Conservation (phyloP, 2,329 filamentous ascomycete species). For the Claviceps fusiformis region DNA sequence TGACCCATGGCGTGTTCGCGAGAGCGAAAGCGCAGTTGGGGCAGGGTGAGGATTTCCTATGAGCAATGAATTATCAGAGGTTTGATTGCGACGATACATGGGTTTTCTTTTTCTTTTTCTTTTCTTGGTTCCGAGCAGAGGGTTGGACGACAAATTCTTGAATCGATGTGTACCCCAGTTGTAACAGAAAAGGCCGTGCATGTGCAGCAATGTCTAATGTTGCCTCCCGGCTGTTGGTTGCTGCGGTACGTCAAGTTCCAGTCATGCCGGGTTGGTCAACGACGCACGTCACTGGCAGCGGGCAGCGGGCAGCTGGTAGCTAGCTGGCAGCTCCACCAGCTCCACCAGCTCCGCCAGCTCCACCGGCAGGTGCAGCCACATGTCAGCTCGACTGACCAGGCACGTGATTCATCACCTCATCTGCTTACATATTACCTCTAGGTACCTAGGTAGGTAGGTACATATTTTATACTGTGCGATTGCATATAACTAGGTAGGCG, state of each 20-base stretch:
- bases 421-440: too few species aligned
- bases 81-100: background rate
- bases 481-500: too few species aligned
- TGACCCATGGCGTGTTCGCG: constrained; percentile 30
- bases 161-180: background rate
- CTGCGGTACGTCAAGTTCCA: background rate
- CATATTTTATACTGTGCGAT: too few species aligned
- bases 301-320: too few species aligned
- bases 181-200: background rate
- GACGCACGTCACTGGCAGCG: background rate
- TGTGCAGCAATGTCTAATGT: too few species aligned
- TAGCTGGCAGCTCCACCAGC: background rate
- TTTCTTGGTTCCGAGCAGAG: background rate
- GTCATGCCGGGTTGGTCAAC: background rate
- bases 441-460: too few species aligned
- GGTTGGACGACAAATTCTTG: background rate
- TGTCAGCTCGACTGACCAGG: too few species aligned
- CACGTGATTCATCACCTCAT: too few species aligned
- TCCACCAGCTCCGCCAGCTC: too few species aligned
- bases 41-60: background rate
- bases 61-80: background rate
- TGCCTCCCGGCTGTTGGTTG: too few species aligned
- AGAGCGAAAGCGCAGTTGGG: background rate
- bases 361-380: too few species aligned
- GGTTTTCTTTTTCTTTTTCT: too few species aligned